These are phyloP conservation scores for Gillenia trifoliata DNA, from an alignment of 306 rosid species.

Conservation along the genomic window DNA sequence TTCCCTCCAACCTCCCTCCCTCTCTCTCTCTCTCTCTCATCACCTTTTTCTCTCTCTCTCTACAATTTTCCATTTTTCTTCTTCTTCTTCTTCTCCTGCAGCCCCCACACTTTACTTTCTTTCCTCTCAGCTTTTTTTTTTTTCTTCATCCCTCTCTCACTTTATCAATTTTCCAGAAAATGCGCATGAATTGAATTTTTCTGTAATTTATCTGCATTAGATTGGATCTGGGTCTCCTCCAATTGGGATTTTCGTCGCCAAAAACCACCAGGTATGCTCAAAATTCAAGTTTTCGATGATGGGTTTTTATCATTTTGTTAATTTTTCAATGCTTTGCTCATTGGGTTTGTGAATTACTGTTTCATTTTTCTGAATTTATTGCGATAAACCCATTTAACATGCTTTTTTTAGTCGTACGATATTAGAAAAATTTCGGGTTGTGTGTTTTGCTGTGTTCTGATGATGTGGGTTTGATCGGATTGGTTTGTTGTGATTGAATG, in stretches of 20 bases:
- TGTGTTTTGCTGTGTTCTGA: constrained; percentile 2
- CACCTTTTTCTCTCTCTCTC: constrained; percentile 23
- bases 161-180: constrained; percentile 17
- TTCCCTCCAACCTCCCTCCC: constrained; percentile 57
- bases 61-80: constrained; percentile 11
- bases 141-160: constrained; percentile 5
- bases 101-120: constrained; percentile 37
- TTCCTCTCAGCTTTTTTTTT: constrained; percentile 16
- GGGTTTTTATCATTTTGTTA: background rate
- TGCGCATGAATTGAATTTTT: constrained; percentile 3
- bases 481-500: constrained; percentile 20
- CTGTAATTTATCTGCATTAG: constrained; percentile 16
- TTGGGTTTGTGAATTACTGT: constrained; percentile 5
- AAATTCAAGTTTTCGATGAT: constrained; percentile 12
- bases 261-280: constrained; percentile 15
- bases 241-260: constrained; percentile 15
- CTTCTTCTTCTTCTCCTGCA: constrained; percentile 17
- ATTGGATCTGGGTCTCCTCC: constrained; percentile 52
- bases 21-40: constrained; percentile 32
- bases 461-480: constrained; percentile 40
- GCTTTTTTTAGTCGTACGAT: background rate
- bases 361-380: background rate
- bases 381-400: background rate
- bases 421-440: background rate
- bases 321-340: background rate